phyloP scores from a whole-genome alignment of 108 stramenopile species.

The Aureococcus anophagefferens region DNA sequence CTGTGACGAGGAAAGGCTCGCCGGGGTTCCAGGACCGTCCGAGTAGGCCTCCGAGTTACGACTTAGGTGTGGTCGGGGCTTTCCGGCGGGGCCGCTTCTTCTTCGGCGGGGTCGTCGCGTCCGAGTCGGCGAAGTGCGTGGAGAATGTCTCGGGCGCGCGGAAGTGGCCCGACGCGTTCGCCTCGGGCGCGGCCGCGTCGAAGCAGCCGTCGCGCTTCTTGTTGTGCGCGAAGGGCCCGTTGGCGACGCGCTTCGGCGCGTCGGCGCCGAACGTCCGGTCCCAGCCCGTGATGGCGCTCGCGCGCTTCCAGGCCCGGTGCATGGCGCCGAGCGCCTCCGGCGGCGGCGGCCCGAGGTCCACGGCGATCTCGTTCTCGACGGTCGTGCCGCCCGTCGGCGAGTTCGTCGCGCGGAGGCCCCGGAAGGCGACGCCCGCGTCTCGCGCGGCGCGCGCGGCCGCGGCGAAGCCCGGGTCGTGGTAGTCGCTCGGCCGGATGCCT shows the following conservation, averaged over 20 bases:
- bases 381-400: not conserved
- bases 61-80: too few relatives aligned
- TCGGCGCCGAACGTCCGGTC: not conserved
- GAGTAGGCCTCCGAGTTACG: too few relatives aligned
- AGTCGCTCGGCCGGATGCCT: not conserved
- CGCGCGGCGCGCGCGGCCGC: not conserved
- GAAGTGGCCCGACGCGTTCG: too few relatives aligned
- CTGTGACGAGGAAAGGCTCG: too few relatives aligned
- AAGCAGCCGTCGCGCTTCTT: too few relatives aligned
- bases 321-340: not conserved
- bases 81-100: too few relatives aligned
- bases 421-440: not conserved
- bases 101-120: too few relatives aligned
- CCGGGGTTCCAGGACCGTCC: too few relatives aligned
- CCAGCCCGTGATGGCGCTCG: not conserved
- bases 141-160: too few relatives aligned
- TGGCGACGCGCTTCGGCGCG: not conserved
- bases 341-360: not conserved
- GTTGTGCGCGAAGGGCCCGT: not conserved
- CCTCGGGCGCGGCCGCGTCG: too few relatives aligned
- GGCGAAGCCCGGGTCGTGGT: not conserved
- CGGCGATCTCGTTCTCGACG: not conserved
- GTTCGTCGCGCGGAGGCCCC: not conserved
- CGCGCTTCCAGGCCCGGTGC: not conserved
- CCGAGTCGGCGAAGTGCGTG: too few relatives aligned